A percentile compares a stretch with the other conserved stretches of the same genome.
Conservation (phyloP, 495 filamentous ascomycete species). For the Hypoxylon fuscum region DNA sequence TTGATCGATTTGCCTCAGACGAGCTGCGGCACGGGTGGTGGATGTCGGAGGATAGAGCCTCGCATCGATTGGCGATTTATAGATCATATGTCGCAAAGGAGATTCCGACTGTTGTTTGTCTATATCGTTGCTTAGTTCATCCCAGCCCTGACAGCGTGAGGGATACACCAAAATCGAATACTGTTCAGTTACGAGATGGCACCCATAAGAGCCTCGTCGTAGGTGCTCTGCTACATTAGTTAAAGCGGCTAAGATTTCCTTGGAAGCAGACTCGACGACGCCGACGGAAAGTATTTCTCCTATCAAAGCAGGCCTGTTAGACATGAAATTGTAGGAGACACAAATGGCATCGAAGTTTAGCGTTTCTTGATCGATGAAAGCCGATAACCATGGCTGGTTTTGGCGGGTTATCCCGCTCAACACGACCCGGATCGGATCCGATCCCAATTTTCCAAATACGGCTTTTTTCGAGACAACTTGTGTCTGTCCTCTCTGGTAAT, state of each 20-base stretch:
- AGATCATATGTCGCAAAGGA: constrained; percentile 49
- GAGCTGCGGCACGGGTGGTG: constrained; percentile 17
- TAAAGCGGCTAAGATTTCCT: constrained; percentile 27
- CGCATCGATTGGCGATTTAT: constrained; percentile 30
- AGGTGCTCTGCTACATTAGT: constrained; percentile 45
- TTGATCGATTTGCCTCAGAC: constrained; percentile 10
- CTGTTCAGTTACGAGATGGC: constrained; percentile 40
- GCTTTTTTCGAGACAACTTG: constrained; percentile 43
- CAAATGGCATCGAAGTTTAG: constrained; percentile 48
- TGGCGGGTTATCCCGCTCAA: constrained; percentile 48
- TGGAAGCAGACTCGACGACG: constrained; percentile 20
- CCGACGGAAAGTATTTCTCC: constrained; percentile 34
- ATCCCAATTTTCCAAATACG: constrained; percentile 36
- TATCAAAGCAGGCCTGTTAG: constrained; percentile 19
- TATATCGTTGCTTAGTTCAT: constrained; percentile 25
- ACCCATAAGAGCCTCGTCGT: constrained; percentile 40
- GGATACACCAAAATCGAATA: constrained; percentile 55
- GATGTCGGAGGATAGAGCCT: constrained; percentile 31
- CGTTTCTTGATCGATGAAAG: constrained; percentile 44
- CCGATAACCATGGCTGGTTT: constrained; percentile 41
- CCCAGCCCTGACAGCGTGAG: constrained; percentile 51
- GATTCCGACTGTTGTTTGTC: constrained; percentile 36
- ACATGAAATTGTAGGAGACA: constrained; percentile 36
- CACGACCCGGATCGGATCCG: constrained; percentile 33
- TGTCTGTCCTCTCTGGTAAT: constrained; percentile 33